Percentiles rank a stretch among this genome's conserved stretches.
These are phyloP conservation scores for Aspergillus fumigatus DNA, from an alignment of 2,329 filamentous ascomycete genomes.

Conservation along the genomic window DNA sequence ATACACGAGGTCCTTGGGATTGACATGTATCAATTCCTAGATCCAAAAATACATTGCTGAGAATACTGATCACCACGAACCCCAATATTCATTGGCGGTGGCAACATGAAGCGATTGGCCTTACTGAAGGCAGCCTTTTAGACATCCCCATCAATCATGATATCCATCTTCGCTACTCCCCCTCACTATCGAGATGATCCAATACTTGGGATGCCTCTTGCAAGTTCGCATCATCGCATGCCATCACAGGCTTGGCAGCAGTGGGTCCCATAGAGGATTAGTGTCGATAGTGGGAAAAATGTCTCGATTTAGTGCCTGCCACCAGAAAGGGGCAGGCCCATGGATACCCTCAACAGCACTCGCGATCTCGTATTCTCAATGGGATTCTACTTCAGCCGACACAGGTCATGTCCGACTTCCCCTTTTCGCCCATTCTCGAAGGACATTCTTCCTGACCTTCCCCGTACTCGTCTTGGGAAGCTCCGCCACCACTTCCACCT, in stretches of 20 bases:
- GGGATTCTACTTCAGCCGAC: neutral
- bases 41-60: neutral
- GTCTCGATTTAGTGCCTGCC: neutral
- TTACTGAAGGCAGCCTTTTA: neutral
- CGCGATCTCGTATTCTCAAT: neutral
- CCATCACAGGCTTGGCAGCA: neutral
- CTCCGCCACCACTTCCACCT: slow-evolving; percentile 75
- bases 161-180: neutral
- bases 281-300: neutral
- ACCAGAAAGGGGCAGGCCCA: neutral
- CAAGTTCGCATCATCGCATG: neutral
- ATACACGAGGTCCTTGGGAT: neutral
- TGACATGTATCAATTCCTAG: neutral
- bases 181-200: neutral
- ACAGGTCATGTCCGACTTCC: slow-evolving; percentile 23
- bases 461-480: slow-evolving; percentile 96
- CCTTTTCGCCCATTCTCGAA: slow-evolving; percentile 78
- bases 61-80: neutral
- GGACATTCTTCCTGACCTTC: slow-evolving; percentile 91
- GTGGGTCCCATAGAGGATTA: neutral
- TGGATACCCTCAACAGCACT: neutral
- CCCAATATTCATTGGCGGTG: too few relatives aligned
- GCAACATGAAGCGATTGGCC: neutral
- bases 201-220: neutral
- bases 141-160: neutral